Evolutionary conservation across 2,329 filamentous ascomycete species (phyloP).

Genomic region (Fusarium cicatricum): DNA sequence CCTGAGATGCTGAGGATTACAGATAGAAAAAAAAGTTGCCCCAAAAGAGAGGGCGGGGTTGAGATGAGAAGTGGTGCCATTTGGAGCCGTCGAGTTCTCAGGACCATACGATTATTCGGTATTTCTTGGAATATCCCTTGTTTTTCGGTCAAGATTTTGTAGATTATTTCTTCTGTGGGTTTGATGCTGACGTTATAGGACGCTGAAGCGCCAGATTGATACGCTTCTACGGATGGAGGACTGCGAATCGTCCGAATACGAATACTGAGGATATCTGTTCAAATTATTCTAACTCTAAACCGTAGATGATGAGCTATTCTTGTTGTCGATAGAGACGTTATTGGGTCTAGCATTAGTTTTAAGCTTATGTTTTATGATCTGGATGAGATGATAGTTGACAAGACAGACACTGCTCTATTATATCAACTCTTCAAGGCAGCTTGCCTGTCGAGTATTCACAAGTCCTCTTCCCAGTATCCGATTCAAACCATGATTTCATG

Average conservation of each 20-base stretch:
- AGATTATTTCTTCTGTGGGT: slow-evolving; percentile 7
- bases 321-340: not conserved
- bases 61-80: slow-evolving; percentile 37
- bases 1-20: not conserved
- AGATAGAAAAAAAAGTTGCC: not conserved
- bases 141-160: not conserved
- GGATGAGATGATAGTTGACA: too few species aligned
- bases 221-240: too few species aligned
- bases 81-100: slow-evolving; percentile 34
- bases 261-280: slow-evolving; percentile 13
- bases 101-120: slow-evolving; percentile 42
- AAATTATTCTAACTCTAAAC: not conserved
- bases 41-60: slow-evolving; percentile 18
- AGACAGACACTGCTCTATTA: too few species aligned
- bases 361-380: too few species aligned
- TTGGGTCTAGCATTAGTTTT: too few species aligned
- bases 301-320: not conserved
- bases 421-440: too few species aligned
- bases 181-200: not conserved
- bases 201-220: not conserved
- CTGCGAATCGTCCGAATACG: slow-evolving; percentile 22
- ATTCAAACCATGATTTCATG: too few species aligned
- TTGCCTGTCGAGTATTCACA: too few species aligned
- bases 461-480: too few species aligned
- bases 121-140: slow-evolving; percentile 30